phyloP scores from a whole-genome alignment of 257 asterid genomes.

The Osmanthus fragrans region DNA sequence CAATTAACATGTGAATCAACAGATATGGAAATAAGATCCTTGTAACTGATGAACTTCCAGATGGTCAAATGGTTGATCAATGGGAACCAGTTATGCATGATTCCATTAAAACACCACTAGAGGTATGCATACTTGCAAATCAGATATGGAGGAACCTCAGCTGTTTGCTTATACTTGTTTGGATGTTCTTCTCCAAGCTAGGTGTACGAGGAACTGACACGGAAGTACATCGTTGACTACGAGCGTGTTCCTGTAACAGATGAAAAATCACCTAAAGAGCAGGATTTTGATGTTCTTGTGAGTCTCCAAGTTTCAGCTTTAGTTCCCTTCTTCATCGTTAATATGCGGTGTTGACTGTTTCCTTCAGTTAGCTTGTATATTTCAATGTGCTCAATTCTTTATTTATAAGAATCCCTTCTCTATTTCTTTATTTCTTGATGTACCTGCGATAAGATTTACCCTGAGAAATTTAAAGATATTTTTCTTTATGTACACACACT shows the following conservation, averaged over 20 bases:
- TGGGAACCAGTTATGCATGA: slow-evolving; percentile 91
- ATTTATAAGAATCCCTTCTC: slow-evolving; percentile 1
- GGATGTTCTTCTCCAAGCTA: slow-evolving; percentile 39
- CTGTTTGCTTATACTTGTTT: slow-evolving; percentile 30
- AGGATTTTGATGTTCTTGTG: slow-evolving; percentile 92
- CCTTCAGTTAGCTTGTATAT: slow-evolving; percentile 8
- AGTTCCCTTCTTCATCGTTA: slow-evolving; percentile 17
- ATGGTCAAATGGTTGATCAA: slow-evolving; percentile 99
- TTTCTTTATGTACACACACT: neutral
- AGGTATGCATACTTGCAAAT: slow-evolving; percentile 49
- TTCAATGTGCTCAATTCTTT: slow-evolving; percentile 4
- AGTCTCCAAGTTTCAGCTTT: slow-evolving; percentile 35
- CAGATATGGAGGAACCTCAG: slow-evolving; percentile 10
- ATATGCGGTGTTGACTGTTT: neutral
- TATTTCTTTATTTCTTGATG: slow-evolving; percentile 7
- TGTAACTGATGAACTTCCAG: slow-evolving; percentile 97
- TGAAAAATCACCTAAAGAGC: slow-evolving; percentile 96
- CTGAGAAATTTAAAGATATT: neutral
- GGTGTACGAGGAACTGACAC: slow-evolving; percentile 86
- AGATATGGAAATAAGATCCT: slow-evolving; percentile 97
- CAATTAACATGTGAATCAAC: slow-evolving; percentile 39
- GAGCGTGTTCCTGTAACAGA: slow-evolving; percentile 97
- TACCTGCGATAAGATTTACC: slow-evolving; percentile 1
- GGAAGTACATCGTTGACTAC: slow-evolving; percentile 82
- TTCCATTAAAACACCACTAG: slow-evolving; percentile 89